A percentile compares a stretch with the other conserved stretches of the same genome.
Evolutionary conservation across 805 yeast species (phyloP).

Genomic region (Suhomyces sp.): DNA sequence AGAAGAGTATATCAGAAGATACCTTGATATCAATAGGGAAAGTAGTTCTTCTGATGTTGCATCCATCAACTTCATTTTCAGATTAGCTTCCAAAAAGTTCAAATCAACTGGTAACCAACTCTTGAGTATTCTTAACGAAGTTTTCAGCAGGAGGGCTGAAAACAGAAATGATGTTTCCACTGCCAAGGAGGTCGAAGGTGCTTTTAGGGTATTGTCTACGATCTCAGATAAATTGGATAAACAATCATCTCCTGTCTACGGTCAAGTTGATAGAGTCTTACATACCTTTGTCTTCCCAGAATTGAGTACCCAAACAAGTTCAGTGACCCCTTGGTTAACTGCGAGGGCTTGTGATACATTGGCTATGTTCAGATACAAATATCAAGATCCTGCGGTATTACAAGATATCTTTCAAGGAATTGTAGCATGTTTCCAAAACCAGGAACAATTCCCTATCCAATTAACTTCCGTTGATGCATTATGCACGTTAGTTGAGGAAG

Average conservation of each 20-base stretch:
- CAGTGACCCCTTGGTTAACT: conserved; percentile 39
- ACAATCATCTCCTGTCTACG: conserved; percentile 36
- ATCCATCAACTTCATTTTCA: conserved; percentile 45
- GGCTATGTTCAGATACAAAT: conserved; percentile 39
- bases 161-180: conserved; percentile 24
- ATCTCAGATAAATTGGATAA: conserved; percentile 38
- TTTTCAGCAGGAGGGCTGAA: conserved; percentile 33
- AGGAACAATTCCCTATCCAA: conserved; percentile 49
- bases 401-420: conserved; percentile 43
- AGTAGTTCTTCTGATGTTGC: conserved; percentile 51
- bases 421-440: conserved; percentile 38
- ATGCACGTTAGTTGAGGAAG: conserved; percentile 47
- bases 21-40: conserved; percentile 48
- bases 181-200: conserved; percentile 43
- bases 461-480: conserved; percentile 55
- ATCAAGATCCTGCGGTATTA: conserved; percentile 33
- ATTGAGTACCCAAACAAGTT: conserved; percentile 28
- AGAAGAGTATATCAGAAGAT: conserved; percentile 45
- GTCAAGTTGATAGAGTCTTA: conserved; percentile 39
- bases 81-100: conserved; percentile 37
- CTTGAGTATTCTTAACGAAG: conserved; percentile 32
- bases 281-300: conserved; percentile 43
- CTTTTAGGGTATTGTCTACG: conserved; percentile 41
- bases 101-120: conserved; percentile 37
- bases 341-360: conserved; percentile 49